Evolutionary conservation across 108 stramenopile species (phyloP), one percentile per base, ranked within the genome.

Genomic region (Bacterosira constricta): DNA sequence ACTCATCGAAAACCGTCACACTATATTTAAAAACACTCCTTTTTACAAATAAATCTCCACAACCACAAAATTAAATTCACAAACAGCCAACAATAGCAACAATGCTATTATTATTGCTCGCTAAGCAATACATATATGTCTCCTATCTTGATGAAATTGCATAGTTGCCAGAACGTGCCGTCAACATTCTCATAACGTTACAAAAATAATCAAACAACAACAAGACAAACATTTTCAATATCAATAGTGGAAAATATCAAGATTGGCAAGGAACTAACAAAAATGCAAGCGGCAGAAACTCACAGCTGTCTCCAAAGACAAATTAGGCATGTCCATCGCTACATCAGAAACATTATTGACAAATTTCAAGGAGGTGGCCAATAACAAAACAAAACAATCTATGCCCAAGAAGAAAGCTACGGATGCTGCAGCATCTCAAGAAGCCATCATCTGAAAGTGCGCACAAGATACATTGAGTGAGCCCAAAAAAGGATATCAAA

Each of bases 401-500:
- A 37, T 44, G 7, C n/a, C 13, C 5, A 5, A n/a, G 2, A 26
- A 38, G 29, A 17, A 49, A 27, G 26, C 56, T 7, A 15, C 41
- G 34, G 1, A 27, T 29, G 26, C 11, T 25, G n/a, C 38, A 37
- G 47, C 68, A 10, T 38, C 50, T 21, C 37, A 39, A 11, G 50
- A 36, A 3, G 15, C 93, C 90, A 18, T 64, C 55, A 29, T 69
- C 77, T 1, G 63, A 66, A 4, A 17, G 79, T 2, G 85, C 50
- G 37, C 91, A 91, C 57, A 55, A 62, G 41, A 39, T 53, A 9
- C 75, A 89, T n/a, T 54, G 91, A 15, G 58, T 70, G 0, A 32
- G 46, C 6, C 86, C 91, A 67, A 86, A 83, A 49, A 91, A 91
- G 49, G 89, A 94, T 30, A 58, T 94, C n/a, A n/a, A n/a, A n/a